A percentile compares a stretch with the other conserved stretches of the same genome.
These are phyloP conservation scores for Neurospora sp. DNA, from an alignment of 495 filamentous ascomycete genomes.

Conservation along the genomic window DNA sequence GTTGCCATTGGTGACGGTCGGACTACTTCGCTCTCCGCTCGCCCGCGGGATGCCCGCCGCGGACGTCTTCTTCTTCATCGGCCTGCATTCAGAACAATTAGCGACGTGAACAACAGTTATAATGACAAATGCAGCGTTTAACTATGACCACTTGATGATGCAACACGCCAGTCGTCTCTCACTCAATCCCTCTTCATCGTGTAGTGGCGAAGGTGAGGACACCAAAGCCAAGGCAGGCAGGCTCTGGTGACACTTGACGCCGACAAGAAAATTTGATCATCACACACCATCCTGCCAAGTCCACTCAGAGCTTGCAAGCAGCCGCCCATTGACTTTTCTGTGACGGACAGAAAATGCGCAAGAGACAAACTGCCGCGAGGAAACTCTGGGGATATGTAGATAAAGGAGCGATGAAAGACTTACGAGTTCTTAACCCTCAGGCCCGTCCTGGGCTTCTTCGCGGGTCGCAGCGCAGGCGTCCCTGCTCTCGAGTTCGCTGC, in stretches of 20 bases:
- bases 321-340: background rate
- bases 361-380: background rate
- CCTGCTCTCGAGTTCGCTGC: constrained; percentile 43
- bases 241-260: background rate
- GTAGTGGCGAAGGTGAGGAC: background rate
- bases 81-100: constrained; percentile 22
- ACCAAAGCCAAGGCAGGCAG: background rate
- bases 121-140: background rate
- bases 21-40: constrained; percentile 41
- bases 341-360: background rate
- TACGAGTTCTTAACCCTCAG: constrained; percentile 62
- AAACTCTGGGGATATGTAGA: background rate
- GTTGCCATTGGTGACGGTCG: constrained; percentile 30
- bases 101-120: constrained; percentile 2
- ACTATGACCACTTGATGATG: background rate
- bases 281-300: background rate
- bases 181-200: background rate
- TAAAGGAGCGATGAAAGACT: constrained; percentile 25
- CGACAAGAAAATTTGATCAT: background rate
- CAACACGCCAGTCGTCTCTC: background rate
- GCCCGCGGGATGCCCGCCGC: constrained; percentile 42
- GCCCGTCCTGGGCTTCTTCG: constrained; percentile 46
- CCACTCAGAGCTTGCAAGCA: background rate
- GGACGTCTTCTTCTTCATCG: constrained; percentile 47
- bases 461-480: constrained; percentile 43